A percentile compares a stretch with the other conserved stretches of the same genome.
phyloP scores from a whole-genome alignment of 352 stramenopile species.

The Pythium oligandrum region DNA sequence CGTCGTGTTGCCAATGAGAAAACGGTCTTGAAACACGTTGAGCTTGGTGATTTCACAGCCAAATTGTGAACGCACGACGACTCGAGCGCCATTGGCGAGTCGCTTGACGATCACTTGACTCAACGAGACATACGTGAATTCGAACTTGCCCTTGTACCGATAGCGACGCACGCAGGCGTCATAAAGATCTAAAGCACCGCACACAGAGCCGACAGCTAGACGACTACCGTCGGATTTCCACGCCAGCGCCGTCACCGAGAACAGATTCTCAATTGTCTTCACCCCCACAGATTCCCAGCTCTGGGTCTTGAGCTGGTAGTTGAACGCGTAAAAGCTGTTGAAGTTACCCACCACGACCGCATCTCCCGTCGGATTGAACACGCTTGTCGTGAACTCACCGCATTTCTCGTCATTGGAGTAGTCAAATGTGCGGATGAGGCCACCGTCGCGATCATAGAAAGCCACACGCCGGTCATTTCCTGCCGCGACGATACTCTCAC shows the following conservation, averaged over 20 bases:
- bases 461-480: slow-evolving; percentile 88
- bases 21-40: slow-evolving; percentile 93
- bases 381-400: slow-evolving; percentile 73
- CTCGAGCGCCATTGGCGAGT: slow-evolving; percentile 74
- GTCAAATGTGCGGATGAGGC: slow-evolving; percentile 84
- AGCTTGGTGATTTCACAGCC: slow-evolving; percentile 92
- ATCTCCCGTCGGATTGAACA: slow-evolving; percentile 90
- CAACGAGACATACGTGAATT: slow-evolving; percentile 94
- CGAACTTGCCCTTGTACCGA: slow-evolving; percentile 93
- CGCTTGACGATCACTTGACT: slow-evolving; percentile 94
- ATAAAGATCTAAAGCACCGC: slow-evolving; percentile 89
- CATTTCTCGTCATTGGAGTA: slow-evolving; percentile 83
- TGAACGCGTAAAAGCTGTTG: slow-evolving; percentile 90
- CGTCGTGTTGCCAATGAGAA: slow-evolving; percentile 88
- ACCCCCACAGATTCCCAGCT: slow-evolving; percentile 75
- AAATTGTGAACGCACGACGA: slow-evolving; percentile 88
- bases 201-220: slow-evolving; percentile 88
- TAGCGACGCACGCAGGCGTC: slow-evolving; percentile 90
- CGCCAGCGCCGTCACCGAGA: slow-evolving; percentile 88
- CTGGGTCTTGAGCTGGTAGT: slow-evolving; percentile 79
- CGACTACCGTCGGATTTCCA: slow-evolving; percentile 91
- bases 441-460: slow-evolving; percentile 91
- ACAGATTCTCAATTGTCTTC: slow-evolving; percentile 91
- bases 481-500: slow-evolving; percentile 85
- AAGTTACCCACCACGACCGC: slow-evolving; percentile 92